These are phyloP conservation scores for Jamesozyma rosinii DNA, from an alignment of 805 yeast genomes.

Conservation along the genomic window DNA sequence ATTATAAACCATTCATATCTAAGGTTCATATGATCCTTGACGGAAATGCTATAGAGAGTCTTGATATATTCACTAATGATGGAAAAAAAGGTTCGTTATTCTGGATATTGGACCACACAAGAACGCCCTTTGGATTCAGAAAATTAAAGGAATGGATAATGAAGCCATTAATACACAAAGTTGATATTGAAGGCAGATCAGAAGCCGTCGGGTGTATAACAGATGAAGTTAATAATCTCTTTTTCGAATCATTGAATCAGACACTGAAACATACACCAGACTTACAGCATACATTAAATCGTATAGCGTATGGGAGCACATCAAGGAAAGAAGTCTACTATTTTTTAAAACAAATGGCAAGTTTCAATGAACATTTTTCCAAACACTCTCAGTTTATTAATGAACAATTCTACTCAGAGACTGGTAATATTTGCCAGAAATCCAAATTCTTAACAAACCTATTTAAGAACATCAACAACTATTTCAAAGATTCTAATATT, in stretches of 20 bases:
- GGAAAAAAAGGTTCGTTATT: conserved; percentile 58
- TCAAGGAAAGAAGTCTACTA: conserved; percentile 51
- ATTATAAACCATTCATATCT: conserved; percentile 40
- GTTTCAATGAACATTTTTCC: conserved; percentile 30
- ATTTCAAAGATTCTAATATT: conserved; percentile 29
- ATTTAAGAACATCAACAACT: conserved; percentile 32
- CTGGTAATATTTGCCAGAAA: conserved; percentile 11
- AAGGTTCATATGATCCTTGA: conserved; percentile 45
- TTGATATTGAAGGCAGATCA: conserved; percentile 49
- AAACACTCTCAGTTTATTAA: conserved; percentile 24
- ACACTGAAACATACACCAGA: conserved; percentile 40
- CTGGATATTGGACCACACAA: conserved; percentile 75
- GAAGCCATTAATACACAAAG: conserved; percentile 52
- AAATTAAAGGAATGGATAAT: conserved; percentile 63
- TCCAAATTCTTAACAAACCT: conserved; percentile 33
- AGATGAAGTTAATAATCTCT: conserved; percentile 31
- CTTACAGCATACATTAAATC: conserved; percentile 46
- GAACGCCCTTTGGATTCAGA: conserved; percentile 68
- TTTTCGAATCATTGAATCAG: conserved; percentile 32
- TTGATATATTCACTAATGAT: conserved; percentile 67
- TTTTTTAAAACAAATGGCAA: conserved; percentile 40
- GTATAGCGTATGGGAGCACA: conserved; percentile 51
- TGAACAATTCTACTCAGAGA: conserved; percentile 16
- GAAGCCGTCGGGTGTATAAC: conserved; percentile 49
- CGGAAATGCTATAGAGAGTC: conserved; percentile 53